Evolutionary conservation across 192 early-diverging fungal genomes (phyloP).

Genomic region (Coemansia sp.): DNA sequence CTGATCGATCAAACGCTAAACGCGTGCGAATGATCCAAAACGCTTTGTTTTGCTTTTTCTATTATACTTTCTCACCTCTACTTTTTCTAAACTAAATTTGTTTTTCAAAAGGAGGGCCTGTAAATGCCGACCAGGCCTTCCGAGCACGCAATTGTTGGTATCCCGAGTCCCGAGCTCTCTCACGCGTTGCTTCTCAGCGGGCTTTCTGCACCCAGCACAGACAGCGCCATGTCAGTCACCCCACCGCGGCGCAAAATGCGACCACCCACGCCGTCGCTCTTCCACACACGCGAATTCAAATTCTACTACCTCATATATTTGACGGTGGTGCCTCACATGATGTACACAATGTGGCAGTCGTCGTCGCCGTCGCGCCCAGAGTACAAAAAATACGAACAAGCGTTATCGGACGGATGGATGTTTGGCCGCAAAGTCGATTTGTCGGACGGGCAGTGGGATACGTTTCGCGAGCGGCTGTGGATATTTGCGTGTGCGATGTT

Average conservation of each 20-base stretch:
- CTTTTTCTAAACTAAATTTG: not conserved
- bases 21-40: not conserved
- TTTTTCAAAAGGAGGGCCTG: not conserved
- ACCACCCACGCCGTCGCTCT: conserved; percentile 58
- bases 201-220: conserved; percentile 6
- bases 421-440: conserved; percentile 62
- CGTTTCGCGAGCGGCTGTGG: conserved; percentile 59
- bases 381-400: conserved; percentile 39
- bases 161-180: conserved; percentile 2
- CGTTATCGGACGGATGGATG: conserved; percentile 69
- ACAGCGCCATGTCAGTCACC: conserved; percentile 11
- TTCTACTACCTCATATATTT: conserved; percentile 66
- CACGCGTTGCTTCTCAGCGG: conserved; percentile 25
- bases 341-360: conserved; percentile 59
- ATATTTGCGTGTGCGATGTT: conserved; percentile 33
- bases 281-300: conserved; percentile 73
- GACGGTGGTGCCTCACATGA: conserved; percentile 64
- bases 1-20: no score
- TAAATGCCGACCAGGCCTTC: conserved; percentile 5
- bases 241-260: conserved; percentile 75
- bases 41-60: not conserved
- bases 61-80: not conserved
- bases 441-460: conserved; percentile 52
- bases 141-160: not conserved
- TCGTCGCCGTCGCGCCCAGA: conserved; percentile 42